phyloP scores from a whole-genome alignment of 768 basidiomycete species.

The Podaxis sp. region DNA sequence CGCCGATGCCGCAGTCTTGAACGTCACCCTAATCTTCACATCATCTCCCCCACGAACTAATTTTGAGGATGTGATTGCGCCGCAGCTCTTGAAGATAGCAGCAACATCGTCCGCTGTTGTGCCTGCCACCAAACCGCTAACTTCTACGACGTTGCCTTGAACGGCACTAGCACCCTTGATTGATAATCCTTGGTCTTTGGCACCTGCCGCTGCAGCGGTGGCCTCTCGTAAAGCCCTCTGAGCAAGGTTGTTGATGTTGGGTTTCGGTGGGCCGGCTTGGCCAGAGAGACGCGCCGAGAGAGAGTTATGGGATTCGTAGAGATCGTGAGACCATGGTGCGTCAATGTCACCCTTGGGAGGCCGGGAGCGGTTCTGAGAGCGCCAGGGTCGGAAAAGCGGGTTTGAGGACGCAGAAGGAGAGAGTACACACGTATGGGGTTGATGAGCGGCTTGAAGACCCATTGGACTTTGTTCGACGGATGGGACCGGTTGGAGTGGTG shows the following conservation, averaged over 20 bases:
- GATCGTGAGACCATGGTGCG: slow-evolving; percentile 66
- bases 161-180: slow-evolving; percentile 66
- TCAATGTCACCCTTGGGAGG: slow-evolving; percentile 65
- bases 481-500: slow-evolving; percentile 35
- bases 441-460: slow-evolving; percentile 31
- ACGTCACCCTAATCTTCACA: slow-evolving; percentile 66
- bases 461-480: slow-evolving; percentile 33
- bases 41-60: slow-evolving; percentile 33
- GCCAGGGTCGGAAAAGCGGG: slow-evolving; percentile 20
- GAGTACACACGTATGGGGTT: slow-evolving; percentile 50
- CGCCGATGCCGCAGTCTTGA: slow-evolving; percentile 61
- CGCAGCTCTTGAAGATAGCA: slow-evolving; percentile 82
- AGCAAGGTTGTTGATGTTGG: slow-evolving; percentile 45
- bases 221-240: slow-evolving; percentile 66
- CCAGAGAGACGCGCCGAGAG: slow-evolving; percentile 54
- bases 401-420: slow-evolving; percentile 21
- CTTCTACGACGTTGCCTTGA: slow-evolving; percentile 67
- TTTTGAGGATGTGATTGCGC: slow-evolving; percentile 50
- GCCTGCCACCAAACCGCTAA: slow-evolving; percentile 67
- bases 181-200: slow-evolving; percentile 31
- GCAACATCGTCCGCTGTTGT: slow-evolving; percentile 82
- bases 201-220: slow-evolving; percentile 22
- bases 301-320: slow-evolving; percentile 58
- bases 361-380: slow-evolving; percentile 43
- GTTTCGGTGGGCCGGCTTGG: slow-evolving; percentile 42